Conservation (phyloP, 331 rosid species). For the Spiraea crenata region DNA sequence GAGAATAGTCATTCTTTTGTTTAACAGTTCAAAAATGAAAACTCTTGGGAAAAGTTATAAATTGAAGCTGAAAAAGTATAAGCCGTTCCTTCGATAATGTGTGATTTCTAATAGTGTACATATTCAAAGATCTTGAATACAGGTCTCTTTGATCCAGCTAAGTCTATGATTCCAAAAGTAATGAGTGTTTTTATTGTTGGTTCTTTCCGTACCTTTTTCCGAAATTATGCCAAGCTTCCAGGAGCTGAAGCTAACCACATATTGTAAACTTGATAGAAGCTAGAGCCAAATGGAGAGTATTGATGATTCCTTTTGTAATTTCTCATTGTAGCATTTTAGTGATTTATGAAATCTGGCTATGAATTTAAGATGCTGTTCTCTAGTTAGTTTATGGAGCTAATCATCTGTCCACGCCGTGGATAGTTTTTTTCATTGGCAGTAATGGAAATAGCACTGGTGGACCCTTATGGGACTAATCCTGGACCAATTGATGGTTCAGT, state of each 20-base stretch:
- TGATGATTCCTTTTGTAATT: background rate
- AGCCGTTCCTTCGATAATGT: background rate
- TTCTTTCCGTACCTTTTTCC: background rate
- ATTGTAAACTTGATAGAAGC: constrained; percentile 1
- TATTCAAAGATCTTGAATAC: background rate
- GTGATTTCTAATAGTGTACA: background rate
- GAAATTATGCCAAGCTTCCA: background rate
- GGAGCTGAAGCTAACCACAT: background rate
- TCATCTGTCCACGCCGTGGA: constrained; percentile 19
- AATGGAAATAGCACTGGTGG: constrained; percentile 67
- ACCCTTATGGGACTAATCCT: constrained; percentile 82
- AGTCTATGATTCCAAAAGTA: background rate
- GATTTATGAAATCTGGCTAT: background rate
- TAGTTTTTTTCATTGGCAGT: constrained; percentile 30
- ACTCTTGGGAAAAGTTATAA: background rate
- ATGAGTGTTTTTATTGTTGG: background rate
- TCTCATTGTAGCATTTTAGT: background rate
- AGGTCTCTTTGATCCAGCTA: background rate
- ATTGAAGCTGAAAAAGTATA: background rate
- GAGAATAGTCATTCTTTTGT: background rate
- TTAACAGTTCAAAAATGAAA: background rate
- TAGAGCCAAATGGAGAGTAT: background rate
- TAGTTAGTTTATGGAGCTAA: constrained; percentile 13
- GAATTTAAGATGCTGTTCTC: constrained; percentile 17
- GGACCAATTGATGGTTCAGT: constrained; percentile 90